These are phyloP conservation scores for Plasmodium gaboni DNA, from an alignment of 169 alveolate genomes.

Conservation along the genomic window DNA sequence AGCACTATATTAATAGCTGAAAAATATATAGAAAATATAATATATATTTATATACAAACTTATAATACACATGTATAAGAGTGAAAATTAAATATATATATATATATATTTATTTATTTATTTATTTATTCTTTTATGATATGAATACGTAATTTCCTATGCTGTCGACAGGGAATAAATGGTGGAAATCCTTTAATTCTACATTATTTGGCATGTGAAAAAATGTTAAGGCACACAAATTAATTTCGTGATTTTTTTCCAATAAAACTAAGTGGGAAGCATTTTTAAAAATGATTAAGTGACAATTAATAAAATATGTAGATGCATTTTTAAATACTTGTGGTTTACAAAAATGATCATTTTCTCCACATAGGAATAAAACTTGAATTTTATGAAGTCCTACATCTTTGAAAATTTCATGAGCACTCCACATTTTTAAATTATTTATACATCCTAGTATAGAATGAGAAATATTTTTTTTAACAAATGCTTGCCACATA, in stretches of 20 bases:
- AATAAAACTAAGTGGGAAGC: conserved; percentile 73
- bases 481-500: conserved; percentile 84
- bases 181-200: conserved; percentile 35
- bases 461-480: conserved; percentile 78
- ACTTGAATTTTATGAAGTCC: conserved; percentile 58
- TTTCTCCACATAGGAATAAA: conserved; percentile 59
- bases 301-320: conserved; percentile 54
- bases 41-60: too few relatives aligned
- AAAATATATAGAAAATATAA: too few relatives aligned
- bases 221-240: conserved; percentile 44
- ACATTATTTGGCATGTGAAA: conserved; percentile 55
- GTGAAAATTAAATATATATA: too few relatives aligned
- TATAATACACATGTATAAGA: too few relatives aligned
- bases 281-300: conserved; percentile 60
- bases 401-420: conserved; percentile 80
- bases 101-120: too few relatives aligned
- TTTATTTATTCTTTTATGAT: too few relatives aligned
- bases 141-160: conserved; percentile 23
- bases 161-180: conserved; percentile 48
- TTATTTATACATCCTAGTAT: conserved; percentile 83
- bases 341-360: conserved; percentile 60
- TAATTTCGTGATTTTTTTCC: conserved; percentile 50
- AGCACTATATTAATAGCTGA: too few relatives aligned
- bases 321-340: conserved; percentile 61
- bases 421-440: conserved; percentile 85